A percentile compares a stretch with the other conserved stretches of the same genome.
Conservation (phyloP, 192 early-diverging fungal genomes). For the Jimgerdemannia flammicorona region DNA sequence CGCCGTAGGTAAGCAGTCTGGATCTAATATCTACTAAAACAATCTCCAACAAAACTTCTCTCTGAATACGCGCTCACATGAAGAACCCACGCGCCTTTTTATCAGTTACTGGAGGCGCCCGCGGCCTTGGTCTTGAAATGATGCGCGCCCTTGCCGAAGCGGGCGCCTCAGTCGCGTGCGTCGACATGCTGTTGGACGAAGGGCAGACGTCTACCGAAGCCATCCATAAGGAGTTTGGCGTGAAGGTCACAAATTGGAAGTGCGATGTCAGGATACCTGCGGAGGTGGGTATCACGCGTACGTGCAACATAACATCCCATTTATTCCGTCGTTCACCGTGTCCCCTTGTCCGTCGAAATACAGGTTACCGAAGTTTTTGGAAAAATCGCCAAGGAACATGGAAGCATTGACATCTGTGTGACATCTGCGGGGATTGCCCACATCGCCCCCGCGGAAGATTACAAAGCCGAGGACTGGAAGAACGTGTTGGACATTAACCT, state of each 20-base stretch:
- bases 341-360: neutral
- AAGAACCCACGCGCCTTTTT: neutral
- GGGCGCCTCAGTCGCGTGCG: constrained; percentile 33
- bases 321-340: neutral
- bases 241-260: constrained; percentile 25
- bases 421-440: constrained; percentile 32
- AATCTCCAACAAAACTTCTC: neutral
- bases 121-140: constrained; percentile 36
- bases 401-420: constrained; percentile 24
- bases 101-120: constrained; percentile 33
- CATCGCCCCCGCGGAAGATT: constrained; percentile 23
- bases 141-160: constrained; percentile 31
- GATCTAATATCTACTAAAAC: too few species aligned
- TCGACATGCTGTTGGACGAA: constrained; percentile 15
- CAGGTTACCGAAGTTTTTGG: constrained; percentile 6
- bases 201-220: constrained; percentile 10
- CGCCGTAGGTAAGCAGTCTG: constrained; percentile 20
- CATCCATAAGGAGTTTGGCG: constrained; percentile 7
- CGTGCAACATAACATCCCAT: too few species aligned
- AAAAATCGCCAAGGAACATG: constrained; percentile 24
- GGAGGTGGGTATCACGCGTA: constrained; percentile 8
- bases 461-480: constrained; percentile 17
- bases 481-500: constrained; percentile 32
- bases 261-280: constrained; percentile 27
- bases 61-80: neutral